Evolutionary conservation across 2,329 filamentous ascomycete species (phyloP).

Genomic region (Epichloe baconii): DNA sequence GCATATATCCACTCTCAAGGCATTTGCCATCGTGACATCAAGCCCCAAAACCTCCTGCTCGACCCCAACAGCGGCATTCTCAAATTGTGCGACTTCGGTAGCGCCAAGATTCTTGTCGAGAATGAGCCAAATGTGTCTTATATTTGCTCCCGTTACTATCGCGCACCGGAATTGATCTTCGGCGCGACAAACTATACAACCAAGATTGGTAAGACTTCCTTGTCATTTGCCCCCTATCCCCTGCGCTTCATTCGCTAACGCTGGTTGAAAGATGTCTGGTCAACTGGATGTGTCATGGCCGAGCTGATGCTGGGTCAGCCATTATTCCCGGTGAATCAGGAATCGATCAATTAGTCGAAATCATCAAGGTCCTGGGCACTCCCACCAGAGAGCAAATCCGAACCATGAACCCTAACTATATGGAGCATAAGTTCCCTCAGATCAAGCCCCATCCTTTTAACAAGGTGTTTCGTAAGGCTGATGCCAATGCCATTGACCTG

Average conservation of each 20-base stretch:
- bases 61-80: conserved; percentile 84
- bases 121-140: conserved; percentile 99
- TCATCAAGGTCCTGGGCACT: conserved; percentile 97
- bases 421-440: conserved; percentile 99
- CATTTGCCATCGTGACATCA: conserved; percentile 98
- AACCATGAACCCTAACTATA: conserved; percentile 99
- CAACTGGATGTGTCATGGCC: conserved; percentile 97
- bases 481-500: conserved; percentile 82
- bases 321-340: conserved; percentile 93
- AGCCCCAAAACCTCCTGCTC: conserved; percentile 91
- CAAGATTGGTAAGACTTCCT: conserved; percentile 71
- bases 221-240: conserved; percentile 2
- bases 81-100: conserved; percentile 98
- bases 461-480: conserved; percentile 97
- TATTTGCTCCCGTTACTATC: conserved; percentile 98
- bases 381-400: conserved; percentile 96
- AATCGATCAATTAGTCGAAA: conserved; percentile 96
- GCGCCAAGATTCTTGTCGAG: conserved; percentile 95
- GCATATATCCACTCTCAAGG: conserved; percentile 99
- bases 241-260: conserved; percentile 1
- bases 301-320: conserved; percentile 98
- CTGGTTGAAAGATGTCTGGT: conserved; percentile 78
- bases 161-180: conserved; percentile 94
- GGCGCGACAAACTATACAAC: conserved; percentile 99
- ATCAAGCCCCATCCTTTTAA: conserved; percentile 99